phyloP scores from a whole-genome alignment of 139 green algal genomes.

The Monoraphidium neglectum region DNA sequence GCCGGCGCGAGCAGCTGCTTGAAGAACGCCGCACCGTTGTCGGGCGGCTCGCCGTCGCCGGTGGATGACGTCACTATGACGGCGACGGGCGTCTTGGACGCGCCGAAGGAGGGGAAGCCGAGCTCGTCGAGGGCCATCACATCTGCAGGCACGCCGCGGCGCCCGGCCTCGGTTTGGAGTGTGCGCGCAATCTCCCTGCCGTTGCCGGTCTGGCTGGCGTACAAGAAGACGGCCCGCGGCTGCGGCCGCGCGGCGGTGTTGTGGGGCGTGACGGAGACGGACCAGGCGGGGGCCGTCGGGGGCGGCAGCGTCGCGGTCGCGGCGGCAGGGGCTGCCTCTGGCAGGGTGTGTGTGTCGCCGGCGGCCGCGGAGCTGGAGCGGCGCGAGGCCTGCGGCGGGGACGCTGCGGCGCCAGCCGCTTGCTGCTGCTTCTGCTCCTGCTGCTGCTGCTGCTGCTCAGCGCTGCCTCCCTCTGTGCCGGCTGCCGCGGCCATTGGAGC shows the following conservation, averaged over 20 bases:
- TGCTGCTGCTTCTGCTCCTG: no score
- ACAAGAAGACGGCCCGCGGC: slow-evolving; percentile 64
- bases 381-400: no score
- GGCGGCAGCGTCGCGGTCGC: no score
- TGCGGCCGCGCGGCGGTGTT: background rate
- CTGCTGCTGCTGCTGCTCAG: no score
- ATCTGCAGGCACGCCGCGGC: slow-evolving; percentile 50
- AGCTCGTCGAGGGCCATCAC: slow-evolving; percentile 79
- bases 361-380: no score
- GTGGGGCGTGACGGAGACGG: background rate
- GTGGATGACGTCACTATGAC: slow-evolving; percentile 56
- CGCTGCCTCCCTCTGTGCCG: no score
- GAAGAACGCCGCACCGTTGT: slow-evolving; percentile 86
- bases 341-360: no score
- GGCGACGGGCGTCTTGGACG: slow-evolving; percentile 45
- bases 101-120: slow-evolving; percentile 56
- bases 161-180: slow-evolving; percentile 75
- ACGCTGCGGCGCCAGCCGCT: no score
- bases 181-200: slow-evolving; percentile 88
- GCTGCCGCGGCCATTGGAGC: no score
- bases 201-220: slow-evolving; percentile 93
- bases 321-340: no score
- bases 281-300: no score
- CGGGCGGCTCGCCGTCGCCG: slow-evolving; percentile 91
- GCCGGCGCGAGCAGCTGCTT: slow-evolving; percentile 32